Base-by-base conservation (phyloP, 192 early-diverging fungal species). In the Coemansia javaensis region DNA sequence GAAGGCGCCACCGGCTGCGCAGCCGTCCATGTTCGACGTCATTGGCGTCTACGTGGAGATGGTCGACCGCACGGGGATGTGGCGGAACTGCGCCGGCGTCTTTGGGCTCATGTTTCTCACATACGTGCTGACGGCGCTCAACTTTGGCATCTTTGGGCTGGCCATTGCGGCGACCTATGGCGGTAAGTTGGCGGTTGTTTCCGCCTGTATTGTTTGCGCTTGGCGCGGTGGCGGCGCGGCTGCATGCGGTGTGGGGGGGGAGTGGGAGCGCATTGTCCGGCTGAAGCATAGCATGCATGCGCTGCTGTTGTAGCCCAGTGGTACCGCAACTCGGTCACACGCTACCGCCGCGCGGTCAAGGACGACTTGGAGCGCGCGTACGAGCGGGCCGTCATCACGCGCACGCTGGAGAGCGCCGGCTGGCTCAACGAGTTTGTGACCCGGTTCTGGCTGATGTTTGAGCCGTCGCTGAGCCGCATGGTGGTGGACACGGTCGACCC, bases 381-480 rank as follows among this genome's bases (percentile, higher is more conserved):
- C 41, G 62, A 80, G 54, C 53, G 68, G 22, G 42, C 50, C 5
- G 61, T 62, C 9, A 55, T 83, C 12, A 80, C 70, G 7, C 56
- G 59, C 7, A 75, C 71, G 15, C 61, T 79, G 32, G 82, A 84
- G 59, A 74, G 85, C 32, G 89, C 85, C 12, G 91, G 90, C 36
- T 97, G 93, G 93, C 74, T 97, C 34, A 97, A 97, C 63, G 80
- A 82, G 73, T 90, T 91, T 68, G 62, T 90, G 44, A 75, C 77
- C 20, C 77, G 84, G 38, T 94, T 91, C 72, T 97, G 93, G 93
- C 64, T 87, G 14, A 89, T 86, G 47, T 93, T 87, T 48, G 93
- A 97, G 66, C 91, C 91, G 28, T 81, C 81, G 22, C 79, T 97
- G 40, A 84, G 86, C 44, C 77, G 82, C 33, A 78, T 81, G 31